A percentile compares a stretch with the other conserved stretches of the same genome.
These are phyloP conservation scores for Malus hybrid DNA, from an alignment of 331 rosid species.

Conservation along the genomic window DNA sequence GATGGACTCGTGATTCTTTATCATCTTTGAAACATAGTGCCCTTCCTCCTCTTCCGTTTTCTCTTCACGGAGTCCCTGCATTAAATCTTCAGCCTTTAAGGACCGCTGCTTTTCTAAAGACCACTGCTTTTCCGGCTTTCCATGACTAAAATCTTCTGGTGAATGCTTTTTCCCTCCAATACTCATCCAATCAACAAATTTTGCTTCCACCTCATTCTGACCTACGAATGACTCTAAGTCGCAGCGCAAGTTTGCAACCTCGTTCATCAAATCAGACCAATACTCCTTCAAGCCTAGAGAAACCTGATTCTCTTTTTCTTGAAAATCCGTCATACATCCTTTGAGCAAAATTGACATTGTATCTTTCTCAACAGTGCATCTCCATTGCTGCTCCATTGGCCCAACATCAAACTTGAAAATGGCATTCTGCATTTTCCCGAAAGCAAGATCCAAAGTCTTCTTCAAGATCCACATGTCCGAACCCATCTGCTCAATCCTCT, in stretches of 20 bases:
- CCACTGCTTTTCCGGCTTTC: background rate
- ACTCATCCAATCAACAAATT: constrained; percentile 18
- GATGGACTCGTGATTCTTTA: constrained; percentile 53
- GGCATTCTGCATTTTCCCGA: constrained; percentile 68
- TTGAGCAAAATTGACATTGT: constrained; percentile 31
- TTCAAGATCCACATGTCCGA: constrained; percentile 69
- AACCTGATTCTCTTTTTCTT: constrained; percentile 36
- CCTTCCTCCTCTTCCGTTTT: constrained; percentile 28
- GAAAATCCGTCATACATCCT: constrained; percentile 48
- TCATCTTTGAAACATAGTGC: constrained; percentile 56
- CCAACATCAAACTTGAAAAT: constrained; percentile 46
- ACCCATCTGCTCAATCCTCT: constrained; percentile 70
- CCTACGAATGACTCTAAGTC: constrained; percentile 31
- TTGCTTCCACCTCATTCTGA: constrained; percentile 21
- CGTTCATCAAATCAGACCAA: constrained; percentile 55
- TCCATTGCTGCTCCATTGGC: constrained; percentile 71
- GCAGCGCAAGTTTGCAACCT: constrained; percentile 29
- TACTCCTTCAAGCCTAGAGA: constrained; percentile 20
- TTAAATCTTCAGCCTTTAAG: constrained; percentile 11
- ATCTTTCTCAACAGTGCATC: constrained; percentile 50
- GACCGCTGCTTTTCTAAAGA: background rate
- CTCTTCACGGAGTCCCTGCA: constrained; percentile 13
- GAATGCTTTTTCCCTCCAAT: constrained; percentile 13
- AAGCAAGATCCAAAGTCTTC: constrained; percentile 71
- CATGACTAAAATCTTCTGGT: constrained; percentile 17